These are phyloP conservation scores for Clausena lansium DNA, from an alignment of 345 rosid genomes.

Conservation along the genomic window DNA sequence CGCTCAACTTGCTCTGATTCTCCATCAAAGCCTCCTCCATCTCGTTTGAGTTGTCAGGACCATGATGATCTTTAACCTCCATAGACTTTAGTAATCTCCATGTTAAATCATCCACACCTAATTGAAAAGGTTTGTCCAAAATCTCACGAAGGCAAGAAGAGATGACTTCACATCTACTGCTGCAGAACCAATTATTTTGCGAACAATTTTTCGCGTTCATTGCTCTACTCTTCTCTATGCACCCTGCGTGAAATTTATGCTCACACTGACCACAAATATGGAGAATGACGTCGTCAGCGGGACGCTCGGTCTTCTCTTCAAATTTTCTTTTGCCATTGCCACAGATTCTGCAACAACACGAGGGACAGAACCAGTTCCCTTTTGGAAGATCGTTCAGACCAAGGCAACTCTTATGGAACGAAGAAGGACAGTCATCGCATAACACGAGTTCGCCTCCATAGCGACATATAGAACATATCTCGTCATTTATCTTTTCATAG, in stretches of 20 bases:
- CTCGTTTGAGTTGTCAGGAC: background rate
- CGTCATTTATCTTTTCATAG: constrained; percentile 11
- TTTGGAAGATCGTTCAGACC: constrained; percentile 49
- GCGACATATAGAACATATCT: constrained; percentile 43
- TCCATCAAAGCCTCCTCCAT: constrained; percentile 26
- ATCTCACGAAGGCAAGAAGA: constrained; percentile 40
- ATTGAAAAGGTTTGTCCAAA: constrained; percentile 41
- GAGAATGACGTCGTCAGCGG: constrained; percentile 5
- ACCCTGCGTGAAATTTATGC: constrained; percentile 47
- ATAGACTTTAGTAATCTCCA: constrained; percentile 59
- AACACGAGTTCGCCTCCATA: constrained; percentile 52
- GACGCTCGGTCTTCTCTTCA: constrained; percentile 16
- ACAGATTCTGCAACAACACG: constrained; percentile 68
- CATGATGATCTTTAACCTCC: constrained; percentile 1
- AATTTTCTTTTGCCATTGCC: constrained; percentile 26
- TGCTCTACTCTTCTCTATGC: constrained; percentile 23
- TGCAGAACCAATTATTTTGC: constrained; percentile 51
- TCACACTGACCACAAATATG: constrained; percentile 58
- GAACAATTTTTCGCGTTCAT: background rate
- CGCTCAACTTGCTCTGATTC: constrained; percentile 40
- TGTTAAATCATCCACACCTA: constrained; percentile 44
- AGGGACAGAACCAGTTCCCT: constrained; percentile 80
- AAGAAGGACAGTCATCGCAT: constrained; percentile 60
- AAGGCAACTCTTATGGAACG: constrained; percentile 45
- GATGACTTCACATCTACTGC: constrained; percentile 46